Base-by-base conservation (phyloP, 116 monocot species). In the Iris pallida region DNA sequence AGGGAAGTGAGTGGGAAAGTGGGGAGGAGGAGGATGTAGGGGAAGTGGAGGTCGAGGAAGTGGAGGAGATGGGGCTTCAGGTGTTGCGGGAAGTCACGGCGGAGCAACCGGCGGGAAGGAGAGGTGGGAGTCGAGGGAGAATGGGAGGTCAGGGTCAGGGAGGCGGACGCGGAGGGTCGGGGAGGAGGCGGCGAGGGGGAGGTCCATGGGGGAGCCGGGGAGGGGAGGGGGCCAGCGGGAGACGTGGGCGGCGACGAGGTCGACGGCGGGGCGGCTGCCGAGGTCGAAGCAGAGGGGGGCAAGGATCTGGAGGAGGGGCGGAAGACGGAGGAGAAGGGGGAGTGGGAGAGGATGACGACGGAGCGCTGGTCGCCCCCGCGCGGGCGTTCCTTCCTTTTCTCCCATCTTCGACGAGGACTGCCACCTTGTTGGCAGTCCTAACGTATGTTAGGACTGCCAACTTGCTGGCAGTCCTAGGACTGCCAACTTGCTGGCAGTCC, bases 311-410 rank as follows among this genome's bases (percentile, higher is more conserved):
- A 96, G 77, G 3, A 96, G 79, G 89, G 86, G 55, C 84, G 82
- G 73, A 96, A 92, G 57, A 92, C 87, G 64, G 87, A 75, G 55
- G 84, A 77, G 68, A 71, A 96, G 4, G 96, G 96, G 59, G 42
- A 63, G 17, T 51, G 83, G 11, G 96, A 83, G 64, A 96, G 83
- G 59, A 91, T 83, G 41, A 96, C 96, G 5, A 96, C 96, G 8
- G 96, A 96, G 64, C 87, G 89, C 85, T 96, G 96, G 56, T 96
- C 96, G 53, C 96, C 96, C 18, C 96, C 96, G 72, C 96, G 96
- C 8, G 80, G 86, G 45, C n/a, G n/a, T n/a, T n/a, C n/a, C n/a
- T n/a, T n/a, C n/a, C n/a, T n/a, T n/a, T n/a, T n/a, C n/a, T n/a
- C n/a, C n/a, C n/a, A n/a, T n/a, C n/a, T n/a, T n/a, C n/a, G n/a